Conservation (phyloP, 768 basidiomycete species). For the Termitomyces sp. region DNA sequence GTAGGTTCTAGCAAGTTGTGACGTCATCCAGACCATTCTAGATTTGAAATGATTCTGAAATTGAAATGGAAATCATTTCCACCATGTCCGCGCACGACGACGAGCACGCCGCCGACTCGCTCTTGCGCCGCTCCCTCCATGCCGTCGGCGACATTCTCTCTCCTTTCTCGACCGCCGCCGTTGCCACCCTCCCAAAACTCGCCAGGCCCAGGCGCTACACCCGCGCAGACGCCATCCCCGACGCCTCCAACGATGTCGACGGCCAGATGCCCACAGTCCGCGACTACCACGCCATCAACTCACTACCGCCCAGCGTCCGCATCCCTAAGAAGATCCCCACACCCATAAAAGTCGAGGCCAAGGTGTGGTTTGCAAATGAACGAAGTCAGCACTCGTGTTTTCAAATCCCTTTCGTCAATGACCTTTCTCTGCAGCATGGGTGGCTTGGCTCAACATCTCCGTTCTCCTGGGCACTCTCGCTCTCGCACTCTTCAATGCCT, state of each 20-base stretch:
- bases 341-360: constrained; percentile 84
- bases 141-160: constrained; percentile 52
- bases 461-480: constrained; percentile 83
- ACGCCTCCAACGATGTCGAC: constrained; percentile 43
- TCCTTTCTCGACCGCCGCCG: constrained; percentile 70
- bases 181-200: constrained; percentile 43
- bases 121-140: constrained; percentile 61
- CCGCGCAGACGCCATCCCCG: constrained; percentile 73
- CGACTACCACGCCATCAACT: constrained; percentile 75
- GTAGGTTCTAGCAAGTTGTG: constrained; percentile 17
- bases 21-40: constrained; percentile 19
- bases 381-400: constrained; percentile 52
- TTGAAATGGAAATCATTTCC: no score
- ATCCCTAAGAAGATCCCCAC: constrained; percentile 83
- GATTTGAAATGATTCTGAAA: background rate
- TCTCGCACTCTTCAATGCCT: constrained; percentile 86
- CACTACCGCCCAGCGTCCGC: constrained; percentile 58
- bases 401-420: background rate
- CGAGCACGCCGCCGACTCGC: constrained; percentile 18
- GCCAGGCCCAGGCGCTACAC: constrained; percentile 51
- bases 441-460: constrained; percentile 86
- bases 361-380: constrained; percentile 98
- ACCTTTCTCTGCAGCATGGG: constrained; percentile 60
- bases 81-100: no score
- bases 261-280: constrained; percentile 60